Evolutionary conservation across 495 filamentous ascomycete species (phyloP), one percentile per base, ranked within the genome.

Genomic region (Podospora pseudoanserina): DNA sequence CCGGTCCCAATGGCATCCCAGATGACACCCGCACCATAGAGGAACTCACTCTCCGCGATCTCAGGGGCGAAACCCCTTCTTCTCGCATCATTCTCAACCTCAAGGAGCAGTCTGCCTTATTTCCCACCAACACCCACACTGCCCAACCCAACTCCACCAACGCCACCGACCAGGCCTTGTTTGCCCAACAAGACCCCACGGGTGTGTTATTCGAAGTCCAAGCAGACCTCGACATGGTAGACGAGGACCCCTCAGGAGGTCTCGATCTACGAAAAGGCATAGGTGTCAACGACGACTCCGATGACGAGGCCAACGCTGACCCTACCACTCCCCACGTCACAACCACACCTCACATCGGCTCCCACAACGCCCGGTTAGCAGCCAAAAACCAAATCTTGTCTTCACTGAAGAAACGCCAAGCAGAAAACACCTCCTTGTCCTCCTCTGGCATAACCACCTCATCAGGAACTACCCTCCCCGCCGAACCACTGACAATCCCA

Each of bases 51-150:
- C 83, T 99, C n/a, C 88, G 88, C 15, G 95, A 99, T 82, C 85
- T 99, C 34, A 88, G 87, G 53, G 90, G 87, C 2, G 89, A 96
- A 23, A 81, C 85, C 59, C 86, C 87, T 64, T 88, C 92, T 60
- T 85, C 87, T 62, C 87, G 90, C 1, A 89, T 97, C 65, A 86
- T 90, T 18, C 88, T 99, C 63, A 95, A 93, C 71, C 90, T 98
- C 71, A 90, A 90, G 68, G 91, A 97, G 68, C 92, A 96, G 72
- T 88, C 83, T 71, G 86, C 86, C 20, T 93, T 96, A 77, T 94
- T 96, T 78, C 85, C 89, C 16, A 61, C 26, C 59, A 59, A 5
- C 56, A 59, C 19, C 56, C 78, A 81, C 15, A 74, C 86, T 5
- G 39, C 39, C 39, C 39, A 59, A 59, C 16, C 26, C 26, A 27